These are phyloP conservation scores for Aureobasidium sp. DNA, from an alignment of 2,329 filamentous ascomycete species.

Conservation along the genomic window DNA sequence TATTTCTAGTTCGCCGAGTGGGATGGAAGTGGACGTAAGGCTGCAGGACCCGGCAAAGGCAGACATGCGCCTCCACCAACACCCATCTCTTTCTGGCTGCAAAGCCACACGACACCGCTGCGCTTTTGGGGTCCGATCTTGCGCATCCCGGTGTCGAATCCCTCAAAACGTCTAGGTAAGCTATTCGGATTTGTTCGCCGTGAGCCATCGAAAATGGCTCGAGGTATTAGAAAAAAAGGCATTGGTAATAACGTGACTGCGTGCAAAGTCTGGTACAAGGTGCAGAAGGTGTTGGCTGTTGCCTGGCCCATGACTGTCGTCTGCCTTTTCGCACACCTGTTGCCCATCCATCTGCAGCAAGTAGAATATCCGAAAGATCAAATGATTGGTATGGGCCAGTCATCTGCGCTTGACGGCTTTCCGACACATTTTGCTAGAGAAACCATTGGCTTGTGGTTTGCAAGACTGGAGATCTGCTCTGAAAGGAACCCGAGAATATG, in stretches of 20 bases:
- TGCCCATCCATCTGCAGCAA: neutral
- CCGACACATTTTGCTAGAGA: too few species aligned
- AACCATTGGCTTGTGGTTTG: neutral
- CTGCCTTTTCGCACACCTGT: neutral
- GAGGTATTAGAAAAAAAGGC: neutral
- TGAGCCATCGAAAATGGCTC: neutral
- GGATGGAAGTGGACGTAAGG: neutral
- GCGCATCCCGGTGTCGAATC: neutral
- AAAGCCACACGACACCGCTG: neutral
- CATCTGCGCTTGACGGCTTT: neutral
- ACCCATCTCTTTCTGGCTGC: neutral
- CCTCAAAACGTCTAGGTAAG: neutral
- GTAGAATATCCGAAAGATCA: neutral
- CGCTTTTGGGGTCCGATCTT: neutral
- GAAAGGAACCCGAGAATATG: neutral
- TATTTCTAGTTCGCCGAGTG: neutral
- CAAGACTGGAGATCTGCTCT: neutral
- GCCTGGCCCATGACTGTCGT: neutral
- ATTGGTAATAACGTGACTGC: neutral
- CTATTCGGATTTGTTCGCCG: neutral
- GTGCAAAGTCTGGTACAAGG: neutral
- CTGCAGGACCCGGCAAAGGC: neutral
- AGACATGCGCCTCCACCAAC: neutral
- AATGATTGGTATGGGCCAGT: neutral
- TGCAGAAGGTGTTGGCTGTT: constrained; percentile 6